Base-by-base conservation (phyloP, 352 stramenopile species). In the Pythium sp. region DNA sequence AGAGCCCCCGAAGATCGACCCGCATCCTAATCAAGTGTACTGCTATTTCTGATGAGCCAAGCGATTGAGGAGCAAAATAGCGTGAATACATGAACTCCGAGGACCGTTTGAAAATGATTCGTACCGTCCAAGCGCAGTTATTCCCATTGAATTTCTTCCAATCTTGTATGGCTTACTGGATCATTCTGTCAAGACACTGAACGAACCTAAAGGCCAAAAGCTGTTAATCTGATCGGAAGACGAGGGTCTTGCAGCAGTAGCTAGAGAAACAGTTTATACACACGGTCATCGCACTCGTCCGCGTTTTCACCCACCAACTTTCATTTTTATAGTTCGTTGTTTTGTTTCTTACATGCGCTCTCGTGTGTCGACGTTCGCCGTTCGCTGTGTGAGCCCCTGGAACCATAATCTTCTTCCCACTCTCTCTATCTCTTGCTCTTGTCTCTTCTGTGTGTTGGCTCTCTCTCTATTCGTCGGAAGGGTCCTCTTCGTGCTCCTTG, bases 401-500 rank as follows among this genome's bases (percentile, higher is more conserved):
- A 49, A 49, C 41, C 41, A 49, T 49, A 49, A 49, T 49, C 15
- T 49, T 22, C 34, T 11, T 15, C 15, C 41, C 41, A n/a, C 41
- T 49, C 41, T 49, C 41, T 49, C 41, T 49, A 49, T 49, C 41
- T 49, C 41, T 49, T 15, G 41, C 20, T 49, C 41, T 49, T 49
- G 1, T 49, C 14, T 49, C 41, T 22, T 43, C 38, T 22, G 41
- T 49, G 15, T 49, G 14, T 14, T 55, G n/a, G 47, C 43, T 51
- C 47, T 26, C 47, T 55, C 20, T 65, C 43, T 65, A 58, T 62
- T 69, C 64, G 12, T 64, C 54, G 46, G 55, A 28, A 12, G 20
- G 3, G 8, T 79, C 69, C 3, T 68, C 67, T 36, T 89, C 82
- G 9, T 82, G 79, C 68, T 92, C 87, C 70, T 89, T 81, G 62